These are phyloP conservation scores for Senna tora DNA, from an alignment of 306 rosid species.

Conservation along the genomic window DNA sequence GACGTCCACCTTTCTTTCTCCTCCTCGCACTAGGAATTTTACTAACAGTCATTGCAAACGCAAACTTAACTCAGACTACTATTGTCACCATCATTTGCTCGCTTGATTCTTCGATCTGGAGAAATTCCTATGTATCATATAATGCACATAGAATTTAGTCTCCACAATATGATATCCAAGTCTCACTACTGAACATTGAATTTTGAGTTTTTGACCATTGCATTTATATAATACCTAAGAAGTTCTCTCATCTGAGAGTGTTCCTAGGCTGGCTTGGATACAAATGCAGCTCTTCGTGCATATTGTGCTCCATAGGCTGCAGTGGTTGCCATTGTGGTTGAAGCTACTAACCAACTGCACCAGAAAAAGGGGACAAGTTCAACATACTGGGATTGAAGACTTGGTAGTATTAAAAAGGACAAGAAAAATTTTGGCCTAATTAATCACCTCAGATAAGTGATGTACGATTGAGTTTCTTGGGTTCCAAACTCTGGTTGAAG, in stretches of 20 bases:
- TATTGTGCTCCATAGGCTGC: constrained; percentile 71
- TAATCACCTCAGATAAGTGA: constrained; percentile 70
- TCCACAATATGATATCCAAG: too few species aligned
- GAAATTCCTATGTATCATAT: background rate
- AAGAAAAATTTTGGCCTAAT: background rate
- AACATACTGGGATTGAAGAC: constrained; percentile 26
- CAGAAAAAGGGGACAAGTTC: constrained; percentile 26
- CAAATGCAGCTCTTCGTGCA: constrained; percentile 45
- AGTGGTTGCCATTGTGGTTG: constrained; percentile 70
- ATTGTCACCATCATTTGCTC: background rate
- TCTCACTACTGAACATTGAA: too few species aligned
- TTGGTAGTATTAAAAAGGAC: background rate
- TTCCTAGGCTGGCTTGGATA: constrained; percentile 28
- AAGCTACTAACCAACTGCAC: constrained; percentile 90
- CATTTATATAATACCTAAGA: too few species aligned
- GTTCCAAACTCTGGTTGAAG: constrained; percentile 94
- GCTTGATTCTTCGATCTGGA: background rate
- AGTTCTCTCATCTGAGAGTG: background rate
- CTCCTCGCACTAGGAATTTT: background rate
- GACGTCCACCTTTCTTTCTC: background rate
- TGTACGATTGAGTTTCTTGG: constrained; percentile 60
- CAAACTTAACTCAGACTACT: background rate
- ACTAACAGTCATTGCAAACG: background rate
- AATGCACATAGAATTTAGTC: too few species aligned
- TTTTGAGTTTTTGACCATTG: too few species aligned